phyloP scores from a whole-genome alignment of 306 rosid genomes.

The Glycine soja region DNA sequence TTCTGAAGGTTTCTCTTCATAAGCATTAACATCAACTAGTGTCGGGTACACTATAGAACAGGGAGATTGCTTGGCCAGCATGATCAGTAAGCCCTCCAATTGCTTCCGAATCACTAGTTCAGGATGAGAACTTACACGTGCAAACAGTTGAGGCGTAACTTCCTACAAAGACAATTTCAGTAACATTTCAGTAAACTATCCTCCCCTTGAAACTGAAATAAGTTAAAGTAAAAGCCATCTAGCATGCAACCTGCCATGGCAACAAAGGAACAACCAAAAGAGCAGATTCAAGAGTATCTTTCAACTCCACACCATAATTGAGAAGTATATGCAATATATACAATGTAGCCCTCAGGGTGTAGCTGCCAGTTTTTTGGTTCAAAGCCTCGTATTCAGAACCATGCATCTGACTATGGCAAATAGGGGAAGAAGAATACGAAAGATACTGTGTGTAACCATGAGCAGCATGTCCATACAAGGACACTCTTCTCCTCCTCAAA shows the following conservation, averaged over 20 bases:
- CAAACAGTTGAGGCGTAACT: slow-evolving; percentile 91
- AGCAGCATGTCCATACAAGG: slow-evolving; percentile 92
- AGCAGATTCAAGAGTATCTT: slow-evolving; percentile 75
- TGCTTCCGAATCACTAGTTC: slow-evolving; percentile 85
- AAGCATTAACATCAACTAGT: slow-evolving; percentile 85
- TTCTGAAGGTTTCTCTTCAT: slow-evolving; percentile 88
- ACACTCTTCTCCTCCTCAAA: slow-evolving; percentile 88
- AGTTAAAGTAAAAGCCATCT: slow-evolving; percentile 38
- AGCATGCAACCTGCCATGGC: slow-evolving; percentile 90
- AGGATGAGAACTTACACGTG: slow-evolving; percentile 90
- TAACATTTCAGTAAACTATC: slow-evolving; percentile 41
- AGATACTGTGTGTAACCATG: slow-evolving; percentile 83
- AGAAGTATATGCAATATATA: slow-evolving; percentile 88
- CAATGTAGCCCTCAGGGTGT: slow-evolving; percentile 85
- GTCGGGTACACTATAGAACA: slow-evolving; percentile 92
- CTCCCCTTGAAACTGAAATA: slow-evolving; percentile 34
- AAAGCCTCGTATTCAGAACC: slow-evolving; percentile 63
- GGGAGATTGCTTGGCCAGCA: slow-evolving; percentile 95
- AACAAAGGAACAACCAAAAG: slow-evolving; percentile 77
- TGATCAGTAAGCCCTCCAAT: slow-evolving; percentile 86
- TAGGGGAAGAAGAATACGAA: slow-evolving; percentile 69
- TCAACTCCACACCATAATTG: slow-evolving; percentile 90
- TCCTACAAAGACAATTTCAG: slow-evolving; percentile 64
- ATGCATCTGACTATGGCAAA: slow-evolving; percentile 58
- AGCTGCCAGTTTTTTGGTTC: slow-evolving; percentile 81